phyloP scores from a whole-genome alignment of 768 basidiomycete genomes.

The Tulasnella sp. region DNA sequence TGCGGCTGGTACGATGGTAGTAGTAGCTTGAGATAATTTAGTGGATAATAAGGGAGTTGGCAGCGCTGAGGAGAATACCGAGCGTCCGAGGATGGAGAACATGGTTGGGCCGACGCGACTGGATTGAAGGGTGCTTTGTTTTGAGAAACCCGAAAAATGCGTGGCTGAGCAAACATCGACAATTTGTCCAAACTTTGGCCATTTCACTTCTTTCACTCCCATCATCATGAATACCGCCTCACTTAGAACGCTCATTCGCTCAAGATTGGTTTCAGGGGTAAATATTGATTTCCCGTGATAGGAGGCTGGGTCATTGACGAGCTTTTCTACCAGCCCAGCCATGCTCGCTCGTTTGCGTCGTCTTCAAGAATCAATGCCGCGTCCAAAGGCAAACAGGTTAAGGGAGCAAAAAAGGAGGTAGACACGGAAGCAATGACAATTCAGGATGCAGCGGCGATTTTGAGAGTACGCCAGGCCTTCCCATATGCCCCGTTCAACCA shows the following conservation, averaged over 20 bases:
- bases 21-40: slow-evolving; percentile 11
- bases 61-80: neutral
- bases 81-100: slow-evolving; percentile 10
- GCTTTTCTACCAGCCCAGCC: neutral
- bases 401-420: slow-evolving; percentile 31
- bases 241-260: neutral
- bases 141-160: slow-evolving; percentile 15
- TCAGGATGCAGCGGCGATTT: slow-evolving; percentile 42
- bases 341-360: neutral
- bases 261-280: neutral
- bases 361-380: slow-evolving; percentile 2
- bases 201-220: neutral
- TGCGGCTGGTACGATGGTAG: neutral
- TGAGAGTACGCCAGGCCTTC: slow-evolving; percentile 21
- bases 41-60: neutral
- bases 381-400: slow-evolving; percentile 14
- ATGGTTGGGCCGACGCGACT: neutral
- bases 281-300: neutral
- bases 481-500: neutral
- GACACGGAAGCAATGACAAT: slow-evolving; percentile 44
- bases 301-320: neutral
- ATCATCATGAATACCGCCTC: slow-evolving; percentile 1
- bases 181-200: neutral
- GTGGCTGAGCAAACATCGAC: slow-evolving; percentile 15
- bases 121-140: neutral